Evolutionary conservation across 768 basidiomycete species (phyloP).

Genomic region (Boletus vermiculosoides): DNA sequence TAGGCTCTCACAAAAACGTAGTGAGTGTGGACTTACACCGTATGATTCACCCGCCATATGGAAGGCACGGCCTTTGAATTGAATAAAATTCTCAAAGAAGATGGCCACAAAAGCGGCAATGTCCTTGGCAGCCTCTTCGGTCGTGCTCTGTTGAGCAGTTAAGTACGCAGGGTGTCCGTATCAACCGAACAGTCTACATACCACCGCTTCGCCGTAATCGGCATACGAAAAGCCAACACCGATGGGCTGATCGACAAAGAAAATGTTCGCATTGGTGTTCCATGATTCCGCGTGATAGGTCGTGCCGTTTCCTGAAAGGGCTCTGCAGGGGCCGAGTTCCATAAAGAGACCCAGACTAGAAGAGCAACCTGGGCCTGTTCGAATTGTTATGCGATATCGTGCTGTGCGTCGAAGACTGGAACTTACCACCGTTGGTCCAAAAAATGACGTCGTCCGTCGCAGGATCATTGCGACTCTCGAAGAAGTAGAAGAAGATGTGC

Average conservation of each 20-base stretch:
- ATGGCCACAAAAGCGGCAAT: slow-evolving; percentile 69
- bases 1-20: neutral
- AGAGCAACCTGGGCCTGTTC: slow-evolving; percentile 47
- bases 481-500: slow-evolving; percentile 74
- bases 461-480: slow-evolving; percentile 63
- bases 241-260: slow-evolving; percentile 48
- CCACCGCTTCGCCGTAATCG: slow-evolving; percentile 41
- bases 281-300: slow-evolving; percentile 59
- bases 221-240: slow-evolving; percentile 49
- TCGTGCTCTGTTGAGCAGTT: slow-evolving; percentile 44
- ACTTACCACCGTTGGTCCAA: slow-evolving; percentile 55
- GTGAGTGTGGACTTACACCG: slow-evolving; percentile 33
- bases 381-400: neutral
- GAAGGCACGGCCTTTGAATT: slow-evolving; percentile 65
- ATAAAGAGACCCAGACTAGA: slow-evolving; percentile 67
- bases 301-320: slow-evolving; percentile 49
- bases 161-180: neutral
- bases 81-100: slow-evolving; percentile 71
- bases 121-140: slow-evolving; percentile 67
- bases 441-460: slow-evolving; percentile 58
- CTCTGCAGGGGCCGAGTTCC: slow-evolving; percentile 74
- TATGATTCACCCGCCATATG: slow-evolving; percentile 63
- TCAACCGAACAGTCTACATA: slow-evolving; percentile 19
- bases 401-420: slow-evolving; percentile 14
- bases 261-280: slow-evolving; percentile 59